Base-by-base conservation (phyloP, 768 basidiomycete species). In the Daedaleopsis sinensis region DNA sequence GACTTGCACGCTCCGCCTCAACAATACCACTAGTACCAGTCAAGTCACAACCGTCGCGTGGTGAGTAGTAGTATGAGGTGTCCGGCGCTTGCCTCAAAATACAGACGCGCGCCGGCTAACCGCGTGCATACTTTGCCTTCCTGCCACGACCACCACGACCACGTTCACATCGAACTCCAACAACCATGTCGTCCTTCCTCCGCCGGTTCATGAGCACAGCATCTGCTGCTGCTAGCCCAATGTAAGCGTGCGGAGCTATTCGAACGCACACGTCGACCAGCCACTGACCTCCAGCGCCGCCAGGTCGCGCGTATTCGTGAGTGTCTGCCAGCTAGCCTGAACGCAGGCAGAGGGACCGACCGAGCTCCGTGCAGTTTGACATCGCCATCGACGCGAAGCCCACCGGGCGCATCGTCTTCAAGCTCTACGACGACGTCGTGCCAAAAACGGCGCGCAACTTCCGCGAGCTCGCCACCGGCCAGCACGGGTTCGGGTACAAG, bases 401-500 rank as follows among this genome's bases (percentile, higher is more conserved):
- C 43, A 66, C 67, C 23, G 77, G 77, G n/a, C 70, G 75, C 57
- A 77, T 86, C 64, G 72, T 78, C 65, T 84, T 87, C 81, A 82
- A 82, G 75, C 78, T 87, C 42, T 82, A 78, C 73, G 82, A 84
- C 69, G 80, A 79, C 59, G 71, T 78, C 49, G 77, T 79, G 18
- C 80, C 80, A 59, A 75, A 74, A 69, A 82, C 80, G 21, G 75
- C 80, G 16, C 69, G 68, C 47, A 82, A 87, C 78, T 87, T 87
- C 79, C 80, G 85, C 61, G 82, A 81, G 68, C 73, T 85, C 52
- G 79, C 78, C 64, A 82, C 81, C 55, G 84, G 84, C 57, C 70
- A 77, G 71, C 72, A 76, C 62, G 80, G 80, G 16, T 81, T 70
- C 61, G 77, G 80, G 59, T 86, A 82, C 76, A 62, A 73, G 43